Evolutionary conservation across 768 basidiomycete species (phyloP).

Genomic region (Solioccasus polychromus): DNA sequence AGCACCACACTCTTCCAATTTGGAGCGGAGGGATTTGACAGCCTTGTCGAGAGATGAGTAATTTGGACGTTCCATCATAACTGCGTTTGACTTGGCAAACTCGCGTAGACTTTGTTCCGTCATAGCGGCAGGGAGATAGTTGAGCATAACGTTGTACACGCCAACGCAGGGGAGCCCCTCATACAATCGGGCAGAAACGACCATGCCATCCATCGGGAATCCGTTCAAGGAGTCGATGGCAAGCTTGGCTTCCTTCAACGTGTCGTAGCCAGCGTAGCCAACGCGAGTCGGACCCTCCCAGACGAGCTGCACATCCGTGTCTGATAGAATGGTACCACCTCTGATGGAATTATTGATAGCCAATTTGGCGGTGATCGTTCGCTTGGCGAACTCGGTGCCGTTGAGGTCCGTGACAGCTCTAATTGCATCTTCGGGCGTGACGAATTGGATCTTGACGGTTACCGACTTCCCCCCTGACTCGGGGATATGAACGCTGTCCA

Average conservation of each 20-base stretch:
- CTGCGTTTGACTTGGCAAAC: slow-evolving; percentile 46
- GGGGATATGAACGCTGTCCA: slow-evolving; percentile 38
- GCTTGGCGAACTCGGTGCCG: slow-evolving; percentile 38
- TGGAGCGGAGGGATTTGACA: slow-evolving; percentile 34
- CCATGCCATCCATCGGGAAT: slow-evolving; percentile 35
- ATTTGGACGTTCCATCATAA: slow-evolving; percentile 52
- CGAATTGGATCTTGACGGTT: slow-evolving; percentile 46
- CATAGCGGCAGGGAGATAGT: slow-evolving; percentile 47
- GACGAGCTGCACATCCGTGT: slow-evolving; percentile 53
- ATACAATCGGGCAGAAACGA: slow-evolving; percentile 49
- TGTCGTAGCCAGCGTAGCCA: slow-evolving; percentile 64
- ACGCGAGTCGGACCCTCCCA: slow-evolving; percentile 58
- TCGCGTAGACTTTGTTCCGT: slow-evolving; percentile 40
- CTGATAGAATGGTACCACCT: slow-evolving; percentile 42
- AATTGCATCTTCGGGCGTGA: slow-evolving; percentile 46
- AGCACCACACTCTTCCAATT: slow-evolving; percentile 38
- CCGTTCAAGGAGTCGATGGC: slow-evolving; percentile 46
- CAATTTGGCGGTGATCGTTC: slow-evolving; percentile 43
- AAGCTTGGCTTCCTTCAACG: slow-evolving; percentile 43
- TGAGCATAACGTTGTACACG: slow-evolving; percentile 58
- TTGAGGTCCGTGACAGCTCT: slow-evolving; percentile 53
- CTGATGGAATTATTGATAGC: slow-evolving; percentile 37
- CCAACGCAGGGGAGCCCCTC: slow-evolving; percentile 58
- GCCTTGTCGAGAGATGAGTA: slow-evolving; percentile 37
- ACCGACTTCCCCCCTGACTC: slow-evolving; percentile 22